Conservation (phyloP, 148 eudicot genomes). For the Chenopodium suecicum region DNA sequence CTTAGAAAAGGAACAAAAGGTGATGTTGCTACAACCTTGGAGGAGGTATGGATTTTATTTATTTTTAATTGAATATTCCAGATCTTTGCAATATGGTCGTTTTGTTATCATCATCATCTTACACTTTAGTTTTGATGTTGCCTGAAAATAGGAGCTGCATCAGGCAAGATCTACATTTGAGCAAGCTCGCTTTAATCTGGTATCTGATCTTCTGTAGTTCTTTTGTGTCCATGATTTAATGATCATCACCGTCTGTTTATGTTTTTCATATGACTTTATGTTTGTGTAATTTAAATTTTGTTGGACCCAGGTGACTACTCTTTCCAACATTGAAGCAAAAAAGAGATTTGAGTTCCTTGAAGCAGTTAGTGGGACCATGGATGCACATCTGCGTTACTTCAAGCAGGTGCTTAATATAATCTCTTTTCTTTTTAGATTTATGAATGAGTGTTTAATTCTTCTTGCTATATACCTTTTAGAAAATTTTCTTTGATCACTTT, state of each 20-base stretch:
- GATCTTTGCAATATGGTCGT: constrained; percentile 14
- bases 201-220: constrained; percentile 25
- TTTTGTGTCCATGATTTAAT: constrained; percentile 8
- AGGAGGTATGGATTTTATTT: constrained; percentile 64
- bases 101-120: constrained; percentile 1
- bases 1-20: constrained; percentile 87
- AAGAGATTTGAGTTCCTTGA: constrained; percentile 96
- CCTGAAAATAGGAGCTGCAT: constrained; percentile 77
- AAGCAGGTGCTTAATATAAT: constrained; percentile 58
- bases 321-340: constrained; percentile 92
- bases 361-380: constrained; percentile 99
- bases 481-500: neutral
- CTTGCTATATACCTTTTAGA: neutral
- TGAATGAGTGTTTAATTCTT: neutral
- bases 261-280: neutral
- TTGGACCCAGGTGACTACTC: constrained; percentile 62
- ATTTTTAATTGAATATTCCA: constrained; percentile 8
- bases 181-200: constrained; percentile 97
- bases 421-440: neutral
- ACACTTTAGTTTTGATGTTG: constrained; percentile 15
- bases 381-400: constrained; percentile 96
- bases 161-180: constrained; percentile 87
- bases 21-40: constrained; percentile 72
- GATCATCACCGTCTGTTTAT: constrained; percentile 1
- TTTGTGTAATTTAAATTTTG: constrained; percentile 14